Evolutionary conservation across 148 eudicot genomes (phyloP).

Genomic region (Mesembryanthemum crystallinum): DNA sequence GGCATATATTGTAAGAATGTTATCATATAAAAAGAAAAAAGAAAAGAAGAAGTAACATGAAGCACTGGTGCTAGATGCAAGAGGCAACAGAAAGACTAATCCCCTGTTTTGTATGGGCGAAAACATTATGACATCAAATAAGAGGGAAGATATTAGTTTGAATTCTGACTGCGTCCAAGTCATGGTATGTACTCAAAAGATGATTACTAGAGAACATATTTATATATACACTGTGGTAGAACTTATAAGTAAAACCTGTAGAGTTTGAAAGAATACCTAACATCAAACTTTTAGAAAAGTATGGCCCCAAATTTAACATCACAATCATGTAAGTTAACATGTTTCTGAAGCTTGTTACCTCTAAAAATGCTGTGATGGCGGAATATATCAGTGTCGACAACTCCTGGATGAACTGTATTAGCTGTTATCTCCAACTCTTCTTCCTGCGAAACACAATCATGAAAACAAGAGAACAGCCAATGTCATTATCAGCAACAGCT

Average conservation of each 20-base stretch:
- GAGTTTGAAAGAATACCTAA: no score
- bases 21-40: no score
- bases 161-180: neutral
- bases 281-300: neutral
- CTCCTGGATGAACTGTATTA: conserved; percentile 67
- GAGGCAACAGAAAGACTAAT: no score
- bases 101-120: no score
- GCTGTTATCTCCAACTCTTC: conserved; percentile 54
- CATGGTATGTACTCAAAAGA: neutral
- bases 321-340: no score
- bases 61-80: no score
- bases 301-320: neutral
- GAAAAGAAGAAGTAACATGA: no score
- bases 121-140: no score
- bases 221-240: neutral
- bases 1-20: no score
- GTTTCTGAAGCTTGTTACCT: conserved; percentile 25
- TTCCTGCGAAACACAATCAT: conserved; percentile 34
- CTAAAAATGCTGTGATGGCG: conserved; percentile 42
- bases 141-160: neutral
- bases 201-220: neutral
- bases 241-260: no score
- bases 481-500: neutral
- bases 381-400: conserved; percentile 54
- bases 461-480: neutral